Percentiles rank a stretch among this genome's conserved stretches.
phyloP scores from a whole-genome alignment of 768 basidiomycete genomes.

The Pluteus cervinus region DNA sequence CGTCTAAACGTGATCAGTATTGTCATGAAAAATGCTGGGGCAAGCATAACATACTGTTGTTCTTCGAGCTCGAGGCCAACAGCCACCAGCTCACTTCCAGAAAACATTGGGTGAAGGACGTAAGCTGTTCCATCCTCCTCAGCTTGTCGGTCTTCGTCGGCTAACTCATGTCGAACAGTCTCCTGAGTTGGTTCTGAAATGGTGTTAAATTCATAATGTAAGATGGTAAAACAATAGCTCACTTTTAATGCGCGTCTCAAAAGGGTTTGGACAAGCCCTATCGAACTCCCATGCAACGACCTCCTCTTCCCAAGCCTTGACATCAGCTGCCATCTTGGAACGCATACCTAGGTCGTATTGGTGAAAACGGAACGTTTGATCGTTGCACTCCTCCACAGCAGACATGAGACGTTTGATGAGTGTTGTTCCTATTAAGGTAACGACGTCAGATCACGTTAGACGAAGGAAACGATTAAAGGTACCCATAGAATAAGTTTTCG shows the following conservation, averaged over 20 bases:
- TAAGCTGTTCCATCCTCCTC: constrained; percentile 1
- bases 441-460: background rate
- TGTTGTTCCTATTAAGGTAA: background rate
- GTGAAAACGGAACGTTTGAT: constrained; percentile 5
- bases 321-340: background rate
- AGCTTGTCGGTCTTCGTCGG: constrained; percentile 17
- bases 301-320: constrained; percentile 11
- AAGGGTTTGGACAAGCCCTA: constrained; percentile 13
- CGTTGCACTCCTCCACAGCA: background rate
- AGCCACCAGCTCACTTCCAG: constrained; percentile 19
- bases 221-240: background rate
- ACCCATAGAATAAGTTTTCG: too few species aligned
- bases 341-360: constrained; percentile 6
- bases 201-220: background rate
- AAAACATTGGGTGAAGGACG: constrained; percentile 9
- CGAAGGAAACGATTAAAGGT: too few species aligned
- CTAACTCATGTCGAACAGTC: constrained; percentile 15
- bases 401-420: too few species aligned
- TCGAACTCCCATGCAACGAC: constrained; percentile 19
- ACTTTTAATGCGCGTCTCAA: constrained; percentile 4
- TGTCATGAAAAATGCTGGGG: background rate
- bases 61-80: constrained; percentile 27
- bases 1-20: constrained; percentile 8
- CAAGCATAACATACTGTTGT: constrained; percentile 19
- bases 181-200: constrained; percentile 8